Conservation (phyloP, 75 land plant species). For the Chamaecyparis obtusa region DNA sequence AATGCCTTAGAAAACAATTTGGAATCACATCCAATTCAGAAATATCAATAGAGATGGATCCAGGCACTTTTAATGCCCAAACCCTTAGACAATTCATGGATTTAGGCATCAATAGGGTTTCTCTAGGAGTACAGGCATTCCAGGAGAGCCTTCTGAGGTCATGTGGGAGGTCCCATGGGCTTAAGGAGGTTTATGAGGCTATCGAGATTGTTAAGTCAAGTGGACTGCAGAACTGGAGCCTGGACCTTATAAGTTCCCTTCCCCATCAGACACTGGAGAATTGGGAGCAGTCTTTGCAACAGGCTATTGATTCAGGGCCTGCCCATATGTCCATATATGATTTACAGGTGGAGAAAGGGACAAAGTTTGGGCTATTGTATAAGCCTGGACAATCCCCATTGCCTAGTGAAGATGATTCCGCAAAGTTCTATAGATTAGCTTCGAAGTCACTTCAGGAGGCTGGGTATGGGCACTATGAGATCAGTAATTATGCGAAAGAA, state of each 20-base stretch:
- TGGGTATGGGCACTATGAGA: conserved; percentile 92
- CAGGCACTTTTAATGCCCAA: conserved; percentile 73
- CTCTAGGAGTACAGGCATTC: conserved; percentile 97
- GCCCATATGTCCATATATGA: conserved; percentile 89
- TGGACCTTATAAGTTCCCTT: conserved; percentile 89
- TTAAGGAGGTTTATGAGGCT: conserved; percentile 75
- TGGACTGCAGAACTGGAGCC: conserved; percentile 83
- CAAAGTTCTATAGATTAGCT: conserved; percentile 73
- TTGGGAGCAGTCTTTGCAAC: conserved; percentile 76
- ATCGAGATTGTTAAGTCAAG: conserved; percentile 56
- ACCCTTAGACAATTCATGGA: conserved; percentile 49
- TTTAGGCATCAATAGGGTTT: conserved; percentile 82
- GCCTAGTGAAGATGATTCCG: conserved; percentile 76
- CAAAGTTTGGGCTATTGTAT: conserved; percentile 83
- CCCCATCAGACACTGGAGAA: conserved; percentile 77
- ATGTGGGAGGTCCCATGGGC: conserved; percentile 91
- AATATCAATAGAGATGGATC: conserved; percentile 95
- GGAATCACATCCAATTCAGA: conserved; percentile 58
- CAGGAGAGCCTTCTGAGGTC: conserved; percentile 63
- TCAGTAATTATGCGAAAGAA: conserved; percentile 81
- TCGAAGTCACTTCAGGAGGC: conserved; percentile 50
- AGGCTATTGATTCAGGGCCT: conserved; percentile 57
- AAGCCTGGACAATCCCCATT: conserved; percentile 83
- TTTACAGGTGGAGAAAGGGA: conserved; percentile 93
- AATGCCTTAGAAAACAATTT: conserved; percentile 39